Percentiles rank a stretch among this genome's conserved stretches.
These are phyloP conservation scores for Pestalotiopsis fici DNA, from an alignment of 2,329 filamentous ascomycete species.

Conservation along the genomic window DNA sequence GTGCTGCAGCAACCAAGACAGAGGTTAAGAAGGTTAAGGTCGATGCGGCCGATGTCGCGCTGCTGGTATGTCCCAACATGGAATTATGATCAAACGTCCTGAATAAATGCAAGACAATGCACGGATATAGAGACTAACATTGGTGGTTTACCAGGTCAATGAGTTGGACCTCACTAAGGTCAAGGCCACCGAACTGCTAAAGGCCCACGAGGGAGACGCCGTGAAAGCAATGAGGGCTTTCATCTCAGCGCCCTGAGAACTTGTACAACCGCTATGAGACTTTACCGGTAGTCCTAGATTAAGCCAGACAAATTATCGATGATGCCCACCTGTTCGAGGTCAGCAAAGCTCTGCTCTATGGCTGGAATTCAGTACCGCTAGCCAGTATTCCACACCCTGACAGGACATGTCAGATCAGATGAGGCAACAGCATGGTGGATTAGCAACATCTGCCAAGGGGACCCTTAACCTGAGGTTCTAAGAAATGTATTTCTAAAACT, in stretches of 20 bases:
- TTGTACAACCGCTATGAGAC: not conserved
- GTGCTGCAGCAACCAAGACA: slow-evolving; percentile 39
- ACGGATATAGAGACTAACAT: not conserved
- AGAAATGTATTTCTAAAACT: not conserved
- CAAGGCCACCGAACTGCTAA: slow-evolving; percentile 75
- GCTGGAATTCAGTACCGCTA: not conserved
- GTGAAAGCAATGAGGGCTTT: slow-evolving; percentile 67
- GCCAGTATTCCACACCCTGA: not conserved
- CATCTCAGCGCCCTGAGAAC: slow-evolving; percentile 21
- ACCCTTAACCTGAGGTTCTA: not conserved
- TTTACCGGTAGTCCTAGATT: not conserved
- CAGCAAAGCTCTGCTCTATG: not conserved
- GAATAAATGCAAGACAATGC: not conserved
- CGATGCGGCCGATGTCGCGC: slow-evolving; percentile 67
- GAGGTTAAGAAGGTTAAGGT: slow-evolving; percentile 69
- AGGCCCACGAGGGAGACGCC: slow-evolving; percentile 69
- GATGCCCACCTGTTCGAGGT: not conserved
- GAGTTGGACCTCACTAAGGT: slow-evolving; percentile 71
- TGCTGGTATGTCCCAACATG: slow-evolving; percentile 57
- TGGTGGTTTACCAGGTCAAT: slow-evolving; percentile 51
- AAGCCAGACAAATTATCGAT: not conserved
- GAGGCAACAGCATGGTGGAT: not conserved
- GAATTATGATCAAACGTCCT: not conserved
- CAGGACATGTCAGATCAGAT: not conserved
- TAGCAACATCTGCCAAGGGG: not conserved